Evolutionary conservation across 257 asterid genomes (phyloP).

Genomic region (Plectranthus barbatus): DNA sequence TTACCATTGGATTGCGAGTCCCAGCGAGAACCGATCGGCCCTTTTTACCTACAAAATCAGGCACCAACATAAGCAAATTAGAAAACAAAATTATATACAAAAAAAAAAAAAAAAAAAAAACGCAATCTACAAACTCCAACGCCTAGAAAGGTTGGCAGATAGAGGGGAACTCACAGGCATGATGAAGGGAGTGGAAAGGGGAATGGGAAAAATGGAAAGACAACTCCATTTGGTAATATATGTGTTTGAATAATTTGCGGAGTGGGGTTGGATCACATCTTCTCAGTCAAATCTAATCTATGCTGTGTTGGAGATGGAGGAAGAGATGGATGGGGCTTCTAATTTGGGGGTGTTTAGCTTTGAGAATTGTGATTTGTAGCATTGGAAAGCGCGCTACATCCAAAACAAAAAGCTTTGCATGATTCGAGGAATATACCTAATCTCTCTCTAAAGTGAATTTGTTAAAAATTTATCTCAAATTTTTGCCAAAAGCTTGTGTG

Average conservation of each 20-base stretch:
- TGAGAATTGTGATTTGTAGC: too few relatives aligned
- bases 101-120: not conserved
- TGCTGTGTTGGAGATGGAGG: too few relatives aligned
- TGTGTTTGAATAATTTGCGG: not conserved
- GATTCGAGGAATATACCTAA: too few relatives aligned
- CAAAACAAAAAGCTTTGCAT: too few relatives aligned
- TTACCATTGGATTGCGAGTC: conserved; percentile 19
- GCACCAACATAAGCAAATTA: not conserved
- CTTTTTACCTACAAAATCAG: conserved; percentile 23
- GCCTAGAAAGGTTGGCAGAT: not conserved
- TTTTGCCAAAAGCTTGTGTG: too few relatives aligned
- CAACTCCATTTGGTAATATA: conserved; percentile 22
- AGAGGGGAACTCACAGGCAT: conserved; percentile 27
- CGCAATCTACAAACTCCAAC: not conserved
- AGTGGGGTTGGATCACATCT: not conserved
- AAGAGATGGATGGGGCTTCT: too few relatives aligned
- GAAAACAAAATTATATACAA: not conserved
- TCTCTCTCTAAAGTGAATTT: too few relatives aligned
- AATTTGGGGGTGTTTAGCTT: too few relatives aligned
- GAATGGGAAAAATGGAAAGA: conserved; percentile 19
- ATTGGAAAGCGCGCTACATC: too few relatives aligned
- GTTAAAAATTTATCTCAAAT: too few relatives aligned
- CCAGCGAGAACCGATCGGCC: conserved; percentile 8
- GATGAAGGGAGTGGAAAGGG: conserved; percentile 13
- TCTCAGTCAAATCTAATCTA: too few relatives aligned